A percentile compares a stretch with the other conserved stretches of the same genome.
Conservation (phyloP, 2,329 filamentous ascomycete genomes). For the Trichoderma sp. region DNA sequence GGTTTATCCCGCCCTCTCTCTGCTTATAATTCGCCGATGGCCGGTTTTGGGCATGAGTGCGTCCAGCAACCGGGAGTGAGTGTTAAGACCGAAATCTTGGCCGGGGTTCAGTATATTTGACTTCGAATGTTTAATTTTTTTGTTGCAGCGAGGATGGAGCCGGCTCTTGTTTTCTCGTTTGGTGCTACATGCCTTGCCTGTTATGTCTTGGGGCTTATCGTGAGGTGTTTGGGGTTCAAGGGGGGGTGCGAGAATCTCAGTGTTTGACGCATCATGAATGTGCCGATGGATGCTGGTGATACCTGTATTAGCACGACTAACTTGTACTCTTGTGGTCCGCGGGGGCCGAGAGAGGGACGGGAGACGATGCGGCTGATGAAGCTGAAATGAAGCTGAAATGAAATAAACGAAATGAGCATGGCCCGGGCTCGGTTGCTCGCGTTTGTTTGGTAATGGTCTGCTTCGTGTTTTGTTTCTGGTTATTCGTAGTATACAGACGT, state of each 20-base stretch:
- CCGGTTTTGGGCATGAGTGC: not conserved
- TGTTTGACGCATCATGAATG: no score
- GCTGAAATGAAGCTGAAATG: not conserved
- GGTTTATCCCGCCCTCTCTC: not conserved
- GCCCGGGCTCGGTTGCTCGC: not conserved
- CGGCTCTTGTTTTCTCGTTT: not conserved
- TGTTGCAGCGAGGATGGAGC: not conserved
- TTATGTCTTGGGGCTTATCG: not conserved
- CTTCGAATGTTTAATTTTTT: not conserved
- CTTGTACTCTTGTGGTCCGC: not conserved
- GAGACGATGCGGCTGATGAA: not conserved
- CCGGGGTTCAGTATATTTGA: not conserved
- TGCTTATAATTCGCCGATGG: not conserved
- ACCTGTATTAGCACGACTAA: no score
- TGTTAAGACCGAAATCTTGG: not conserved
- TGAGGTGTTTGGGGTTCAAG: not conserved
- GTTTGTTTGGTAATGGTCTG: no score
- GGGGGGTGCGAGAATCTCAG: not conserved
- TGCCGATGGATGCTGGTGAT: no score
- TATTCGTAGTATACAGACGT: not conserved
- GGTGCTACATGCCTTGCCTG: not conserved
- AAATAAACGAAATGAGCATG: constrained; percentile 9
- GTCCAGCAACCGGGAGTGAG: not conserved
- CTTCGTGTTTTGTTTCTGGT: not conserved
- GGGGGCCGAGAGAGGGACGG: not conserved